Base-by-base conservation (phyloP, 129 eudicot genomes). In the Oenanthe sinensis region DNA sequence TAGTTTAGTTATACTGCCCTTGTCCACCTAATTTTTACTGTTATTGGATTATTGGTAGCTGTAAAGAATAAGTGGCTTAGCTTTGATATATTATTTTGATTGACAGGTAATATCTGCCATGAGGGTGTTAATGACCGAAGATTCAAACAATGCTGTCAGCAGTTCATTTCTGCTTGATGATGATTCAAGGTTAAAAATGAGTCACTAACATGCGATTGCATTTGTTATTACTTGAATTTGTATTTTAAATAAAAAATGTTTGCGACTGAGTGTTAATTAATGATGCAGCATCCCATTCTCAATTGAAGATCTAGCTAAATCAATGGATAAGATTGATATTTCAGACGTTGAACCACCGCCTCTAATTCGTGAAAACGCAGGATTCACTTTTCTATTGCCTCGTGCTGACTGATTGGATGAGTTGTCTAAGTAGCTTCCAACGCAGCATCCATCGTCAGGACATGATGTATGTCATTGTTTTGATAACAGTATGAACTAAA, bases 81-180 rank as follows among this genome's bases (percentile, higher is more conserved):
- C 20, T n/a, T 5, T 63, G 50, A 3, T 82, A 39, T 37, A 15
- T 37, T 30, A 52, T 37, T 75, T 30, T 79, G 36, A 63, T 19
- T 71, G 74, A 36, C 85, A 94, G 98, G 98, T 94, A 47, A 94
- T 94, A 60, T 86, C 96, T 68, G 90, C 88, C 88, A 94, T 94
- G 98, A 90, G 93, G 85, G 83, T 94, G 52, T 79, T 91, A 54
- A 94, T 94, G 98, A 91, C 97, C 24, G 97, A 94, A 79, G 96
- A 94, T 79, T 86, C 93, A 30, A 91, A 90, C 84, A 84, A 83
- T 83, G 93, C 93, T 71, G 84, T 69, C 78, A 86, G 93, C 83
- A 91, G 78, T 85, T 91, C 98, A 36, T 94, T 91, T 75, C 68
- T 94, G 81, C 83, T 94, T 80, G 98, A 94, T 81, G 98, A 94